phyloP scores from a whole-genome alignment of 129 eudicot genomes.

The Flaveria linearis region DNA sequence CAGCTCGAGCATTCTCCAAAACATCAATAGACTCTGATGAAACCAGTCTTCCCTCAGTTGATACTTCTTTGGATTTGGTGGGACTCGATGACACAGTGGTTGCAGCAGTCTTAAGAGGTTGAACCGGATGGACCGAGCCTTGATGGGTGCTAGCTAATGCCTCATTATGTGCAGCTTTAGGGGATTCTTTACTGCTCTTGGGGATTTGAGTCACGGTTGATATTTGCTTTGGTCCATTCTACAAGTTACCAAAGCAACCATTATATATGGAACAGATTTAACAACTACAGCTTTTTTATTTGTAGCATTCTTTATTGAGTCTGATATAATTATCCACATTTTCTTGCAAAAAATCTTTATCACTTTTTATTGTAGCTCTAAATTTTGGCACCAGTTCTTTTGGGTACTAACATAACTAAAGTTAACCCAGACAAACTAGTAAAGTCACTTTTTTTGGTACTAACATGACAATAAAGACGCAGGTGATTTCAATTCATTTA shows the following conservation, averaged over 20 bases:
- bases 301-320: conserved; percentile 6
- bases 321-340: background rate
- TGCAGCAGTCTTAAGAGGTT: conserved; percentile 37
- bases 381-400: background rate
- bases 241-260: conserved; percentile 29
- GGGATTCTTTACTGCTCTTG: conserved; percentile 32
- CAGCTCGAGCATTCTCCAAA: conserved; percentile 80
- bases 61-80: conserved; percentile 26
- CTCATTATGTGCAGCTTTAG: conserved; percentile 29
- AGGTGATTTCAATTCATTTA: background rate
- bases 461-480: too few species aligned
- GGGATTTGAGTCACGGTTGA: conserved; percentile 30
- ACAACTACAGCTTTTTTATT: background rate
- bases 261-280: conserved; percentile 4
- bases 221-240: conserved; percentile 86
- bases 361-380: background rate
- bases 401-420: background rate
- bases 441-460: background rate
- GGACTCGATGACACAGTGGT: conserved; percentile 26
- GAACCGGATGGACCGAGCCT: conserved; percentile 20
- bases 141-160: conserved; percentile 31
- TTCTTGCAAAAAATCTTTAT: background rate
- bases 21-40: conserved; percentile 61
- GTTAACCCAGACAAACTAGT: background rate
- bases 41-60: conserved; percentile 26